Evolutionary conservation across 2,329 filamentous ascomycete species (phyloP).

Genomic region (Xylaria hypoxylon): DNA sequence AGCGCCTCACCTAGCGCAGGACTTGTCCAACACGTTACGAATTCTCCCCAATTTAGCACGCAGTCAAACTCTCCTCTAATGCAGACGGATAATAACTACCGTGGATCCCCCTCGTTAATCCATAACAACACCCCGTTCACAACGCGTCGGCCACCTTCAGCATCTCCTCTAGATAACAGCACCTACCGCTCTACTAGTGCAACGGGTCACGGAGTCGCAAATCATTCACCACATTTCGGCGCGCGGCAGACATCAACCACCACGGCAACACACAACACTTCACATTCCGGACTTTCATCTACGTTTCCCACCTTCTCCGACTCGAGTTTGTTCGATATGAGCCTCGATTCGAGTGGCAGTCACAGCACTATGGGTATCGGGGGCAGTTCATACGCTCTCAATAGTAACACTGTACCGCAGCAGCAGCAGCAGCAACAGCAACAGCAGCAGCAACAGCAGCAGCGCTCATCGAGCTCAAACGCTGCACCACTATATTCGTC

Average conservation of each 20-base stretch:
- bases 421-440: too few species aligned
- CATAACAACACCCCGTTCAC: conserved; percentile 47
- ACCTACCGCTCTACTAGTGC: conserved; percentile 45
- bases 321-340: conserved; percentile 48
- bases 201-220: conserved; percentile 46
- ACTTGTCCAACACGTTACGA: conserved; percentile 50
- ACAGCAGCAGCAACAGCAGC: too few species aligned
- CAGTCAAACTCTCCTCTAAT: conserved; percentile 51
- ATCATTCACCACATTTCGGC: conserved; percentile 50
- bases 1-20: conserved; percentile 48
- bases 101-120: conserved; percentile 49
- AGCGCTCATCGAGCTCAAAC: conserved; percentile 46
- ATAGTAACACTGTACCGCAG: conserved; percentile 42
- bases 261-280: conserved; percentile 45
- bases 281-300: conserved; percentile 47
- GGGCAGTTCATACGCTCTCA: conserved; percentile 45
- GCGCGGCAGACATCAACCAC: conserved; percentile 46
- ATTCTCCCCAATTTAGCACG: conserved; percentile 50
- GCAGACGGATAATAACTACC: conserved; percentile 50
- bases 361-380: conserved; percentile 46
- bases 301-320: conserved; percentile 48
- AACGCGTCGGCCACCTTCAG: conserved; percentile 48
- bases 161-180: conserved; percentile 49
- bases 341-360: conserved; percentile 45
- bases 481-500: conserved; percentile 47